phyloP scores from a whole-genome alignment of 768 basidiomycete species.

The Cystofilobasidium ferigula region DNA sequence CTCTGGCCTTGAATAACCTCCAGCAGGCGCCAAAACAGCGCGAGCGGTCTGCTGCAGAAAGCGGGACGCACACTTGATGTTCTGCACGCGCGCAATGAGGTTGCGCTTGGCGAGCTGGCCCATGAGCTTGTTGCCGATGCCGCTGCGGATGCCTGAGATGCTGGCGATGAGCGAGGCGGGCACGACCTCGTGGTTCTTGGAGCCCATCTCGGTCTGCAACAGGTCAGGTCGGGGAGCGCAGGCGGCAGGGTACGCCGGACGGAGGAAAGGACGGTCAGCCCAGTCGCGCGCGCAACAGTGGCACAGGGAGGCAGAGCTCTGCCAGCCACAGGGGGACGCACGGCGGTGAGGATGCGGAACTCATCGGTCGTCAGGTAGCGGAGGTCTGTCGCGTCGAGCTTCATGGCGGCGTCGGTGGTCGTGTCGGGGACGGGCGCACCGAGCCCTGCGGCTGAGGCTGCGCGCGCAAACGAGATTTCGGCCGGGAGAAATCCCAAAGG shows the following conservation, averaged over 20 bases:
- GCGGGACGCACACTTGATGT: constrained; percentile 70
- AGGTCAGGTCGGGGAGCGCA: background rate
- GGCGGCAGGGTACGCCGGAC: background rate
- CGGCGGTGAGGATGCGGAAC: constrained; percentile 91
- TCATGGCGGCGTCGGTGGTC: too few relatives aligned
- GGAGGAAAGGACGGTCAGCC: background rate
- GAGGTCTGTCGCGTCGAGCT: constrained; percentile 87
- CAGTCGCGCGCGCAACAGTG: too few relatives aligned
- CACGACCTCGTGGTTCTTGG: constrained; percentile 94
- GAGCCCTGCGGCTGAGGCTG: too few relatives aligned
- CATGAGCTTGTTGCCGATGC: constrained; percentile 85
- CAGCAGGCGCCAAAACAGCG: background rate
- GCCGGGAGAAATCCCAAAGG: too few relatives aligned
- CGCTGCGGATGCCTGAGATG: constrained; percentile 80
- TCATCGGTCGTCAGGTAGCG: constrained; percentile 85
- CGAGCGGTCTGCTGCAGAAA: background rate
- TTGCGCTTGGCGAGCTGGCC: constrained; percentile 85
- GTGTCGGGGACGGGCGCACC: too few relatives aligned
- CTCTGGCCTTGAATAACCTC: too few relatives aligned
- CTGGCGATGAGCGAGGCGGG: constrained; percentile 79
- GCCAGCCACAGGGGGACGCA: constrained; percentile 38
- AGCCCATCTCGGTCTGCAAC: constrained; percentile 86
- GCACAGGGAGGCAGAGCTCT: background rate
- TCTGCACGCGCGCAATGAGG: constrained; percentile 77
- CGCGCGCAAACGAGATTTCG: too few relatives aligned